These are phyloP conservation scores for Wakefieldia striispora DNA, from an alignment of 768 basidiomycete genomes.

Conservation along the genomic window DNA sequence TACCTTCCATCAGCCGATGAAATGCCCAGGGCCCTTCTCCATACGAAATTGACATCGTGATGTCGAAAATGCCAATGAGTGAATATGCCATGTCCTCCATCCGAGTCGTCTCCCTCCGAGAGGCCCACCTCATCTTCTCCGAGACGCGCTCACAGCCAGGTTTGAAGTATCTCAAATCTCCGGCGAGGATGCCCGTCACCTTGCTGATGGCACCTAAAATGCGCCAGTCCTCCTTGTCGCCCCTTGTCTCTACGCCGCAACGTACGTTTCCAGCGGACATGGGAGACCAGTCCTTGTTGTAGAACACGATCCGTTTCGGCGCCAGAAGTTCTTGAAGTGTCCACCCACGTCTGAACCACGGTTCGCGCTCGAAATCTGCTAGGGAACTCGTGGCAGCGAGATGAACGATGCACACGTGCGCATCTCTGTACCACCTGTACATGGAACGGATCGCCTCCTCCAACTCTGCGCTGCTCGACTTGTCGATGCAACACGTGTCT, in stretches of 20 bases:
- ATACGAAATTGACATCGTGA: constrained; percentile 8
- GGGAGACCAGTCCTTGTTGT: not conserved
- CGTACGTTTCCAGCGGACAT: not conserved
- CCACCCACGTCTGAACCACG: constrained; percentile 9
- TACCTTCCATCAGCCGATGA: constrained; percentile 3
- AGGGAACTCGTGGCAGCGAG: not conserved
- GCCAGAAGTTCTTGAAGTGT: constrained; percentile 1
- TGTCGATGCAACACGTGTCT: constrained; percentile 3
- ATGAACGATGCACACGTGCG: not conserved
- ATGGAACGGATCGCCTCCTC: not conserved
- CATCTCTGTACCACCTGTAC: constrained; percentile 1
- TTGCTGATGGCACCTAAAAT: not conserved
- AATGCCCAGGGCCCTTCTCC: constrained; percentile 9
- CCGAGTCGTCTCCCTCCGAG: constrained; percentile 10
- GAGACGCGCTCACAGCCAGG: not conserved
- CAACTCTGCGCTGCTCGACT: not conserved
- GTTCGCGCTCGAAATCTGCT: not conserved
- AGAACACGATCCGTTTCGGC: constrained; percentile 1
- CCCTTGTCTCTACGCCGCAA: not conserved
- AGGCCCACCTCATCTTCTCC: constrained; percentile 10
- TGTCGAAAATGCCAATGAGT: constrained; percentile 12
- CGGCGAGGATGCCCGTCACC: not conserved
- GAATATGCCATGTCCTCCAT: constrained; percentile 17
- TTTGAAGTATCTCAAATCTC: not conserved
- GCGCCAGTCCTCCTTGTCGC: not conserved